phyloP scores from a whole-genome alignment of 2,329 filamentous ascomycete genomes.

The Aspergillaceae sp. region DNA sequence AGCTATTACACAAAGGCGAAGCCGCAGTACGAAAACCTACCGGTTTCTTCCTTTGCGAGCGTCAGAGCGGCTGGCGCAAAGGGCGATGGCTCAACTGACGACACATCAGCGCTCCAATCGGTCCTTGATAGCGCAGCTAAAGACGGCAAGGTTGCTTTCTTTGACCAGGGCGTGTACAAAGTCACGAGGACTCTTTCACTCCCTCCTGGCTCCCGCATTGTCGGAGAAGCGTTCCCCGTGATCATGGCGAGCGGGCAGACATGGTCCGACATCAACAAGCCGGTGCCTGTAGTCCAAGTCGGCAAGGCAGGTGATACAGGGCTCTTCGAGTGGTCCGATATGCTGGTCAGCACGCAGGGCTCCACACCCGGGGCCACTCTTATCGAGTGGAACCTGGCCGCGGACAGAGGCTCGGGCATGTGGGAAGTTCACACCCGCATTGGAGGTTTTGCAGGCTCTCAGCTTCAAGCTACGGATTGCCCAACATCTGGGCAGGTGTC shows the following conservation, averaged over 20 bases:
- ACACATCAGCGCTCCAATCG: slow-evolving; percentile 51
- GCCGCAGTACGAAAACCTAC: slow-evolving; percentile 43
- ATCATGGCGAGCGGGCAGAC: slow-evolving; percentile 50
- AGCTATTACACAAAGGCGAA: slow-evolving; percentile 44
- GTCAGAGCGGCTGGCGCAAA: slow-evolving; percentile 36
- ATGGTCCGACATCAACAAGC: slow-evolving; percentile 50
- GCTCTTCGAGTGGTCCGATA: slow-evolving; percentile 61
- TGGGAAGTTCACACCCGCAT: slow-evolving; percentile 49
- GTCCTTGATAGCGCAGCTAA: slow-evolving; percentile 46
- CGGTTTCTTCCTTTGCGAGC: slow-evolving; percentile 35
- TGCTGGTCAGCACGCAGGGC: slow-evolving; percentile 61
- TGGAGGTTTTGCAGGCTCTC: slow-evolving; percentile 44
- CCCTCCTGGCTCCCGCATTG: slow-evolving; percentile 43
- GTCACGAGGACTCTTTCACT: slow-evolving; percentile 41
- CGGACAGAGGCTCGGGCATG: slow-evolving; percentile 42
- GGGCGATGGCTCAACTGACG: slow-evolving; percentile 51
- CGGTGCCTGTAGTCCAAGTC: slow-evolving; percentile 59
- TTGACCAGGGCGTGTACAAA: slow-evolving; percentile 49
- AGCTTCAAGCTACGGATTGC: slow-evolving; percentile 37
- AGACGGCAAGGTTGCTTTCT: slow-evolving; percentile 45
- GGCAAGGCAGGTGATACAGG: slow-evolving; percentile 57
- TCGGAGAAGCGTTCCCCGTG: slow-evolving; percentile 48
- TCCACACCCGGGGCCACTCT: slow-evolving; percentile 59
- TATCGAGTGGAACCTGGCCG: slow-evolving; percentile 63
- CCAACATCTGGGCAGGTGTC: slow-evolving; percentile 32